Conservation (phyloP, 495 filamentous ascomycete species). For the Hyaloscypha bicolor region DNA sequence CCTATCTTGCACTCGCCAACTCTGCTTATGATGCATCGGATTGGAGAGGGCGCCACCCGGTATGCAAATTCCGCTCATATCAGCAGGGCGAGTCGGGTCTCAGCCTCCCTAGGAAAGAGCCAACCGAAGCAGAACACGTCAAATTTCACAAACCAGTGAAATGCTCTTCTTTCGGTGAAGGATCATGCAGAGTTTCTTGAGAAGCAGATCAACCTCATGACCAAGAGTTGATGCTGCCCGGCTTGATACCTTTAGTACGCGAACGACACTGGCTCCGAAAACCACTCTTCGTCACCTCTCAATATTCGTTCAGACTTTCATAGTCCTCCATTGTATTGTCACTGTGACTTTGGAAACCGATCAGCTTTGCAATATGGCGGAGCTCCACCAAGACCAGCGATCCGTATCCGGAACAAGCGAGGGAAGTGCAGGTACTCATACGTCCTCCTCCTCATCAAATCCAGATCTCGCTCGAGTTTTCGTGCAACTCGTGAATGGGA, state of each 20-base stretch:
- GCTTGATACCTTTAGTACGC: neutral
- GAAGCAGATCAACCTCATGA: neutral
- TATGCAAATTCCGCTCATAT: neutral
- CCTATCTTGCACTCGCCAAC: neutral
- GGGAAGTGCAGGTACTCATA: neutral
- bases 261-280: too few species aligned
- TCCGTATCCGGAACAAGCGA: neutral
- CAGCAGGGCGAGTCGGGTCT: neutral
- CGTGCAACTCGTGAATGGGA: slow-evolving; percentile 17
- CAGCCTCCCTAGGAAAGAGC: neutral
- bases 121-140: neutral
- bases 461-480: slow-evolving; percentile 25
- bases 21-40: neutral
- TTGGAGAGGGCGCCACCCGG: neutral
- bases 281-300: neutral
- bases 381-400: neutral
- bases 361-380: neutral
- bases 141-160: neutral
- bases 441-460: slow-evolving; percentile 11
- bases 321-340: neutral
- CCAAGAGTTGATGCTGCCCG: neutral
- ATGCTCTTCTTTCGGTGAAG: neutral
- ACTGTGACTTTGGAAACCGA: neutral
- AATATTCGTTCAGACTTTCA: neutral
- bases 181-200: neutral